These are phyloP conservation scores for Fusarium sp. DNA, from an alignment of 2,329 filamentous ascomycete species.

Conservation along the genomic window DNA sequence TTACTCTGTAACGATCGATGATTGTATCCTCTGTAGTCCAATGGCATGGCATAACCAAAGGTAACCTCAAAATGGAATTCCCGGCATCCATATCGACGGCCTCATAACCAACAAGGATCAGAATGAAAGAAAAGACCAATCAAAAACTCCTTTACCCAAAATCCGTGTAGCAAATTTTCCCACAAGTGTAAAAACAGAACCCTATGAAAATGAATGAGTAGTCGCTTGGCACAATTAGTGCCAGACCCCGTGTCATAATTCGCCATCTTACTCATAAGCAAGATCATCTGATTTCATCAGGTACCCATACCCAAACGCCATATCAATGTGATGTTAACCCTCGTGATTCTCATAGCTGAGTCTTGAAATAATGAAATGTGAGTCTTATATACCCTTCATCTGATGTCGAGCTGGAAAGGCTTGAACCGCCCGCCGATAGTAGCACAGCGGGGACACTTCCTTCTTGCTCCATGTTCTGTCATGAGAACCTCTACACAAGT, in stretches of 20 bases:
- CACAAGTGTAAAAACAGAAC: constrained; percentile 21
- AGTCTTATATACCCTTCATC: constrained; percentile 58
- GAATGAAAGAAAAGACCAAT: constrained; percentile 26
- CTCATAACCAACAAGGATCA: constrained; percentile 19
- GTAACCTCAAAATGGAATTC: constrained; percentile 5
- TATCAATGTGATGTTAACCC: constrained; percentile 39
- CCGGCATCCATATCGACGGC: constrained; percentile 19
- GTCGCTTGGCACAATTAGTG: constrained; percentile 28
- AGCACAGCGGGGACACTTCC: constrained; percentile 82
- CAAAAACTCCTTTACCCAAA: constrained; percentile 44
- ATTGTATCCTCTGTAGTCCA: constrained; percentile 27
- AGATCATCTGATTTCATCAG: constrained; percentile 39
- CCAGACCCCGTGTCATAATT: constrained; percentile 29
- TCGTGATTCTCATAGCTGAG: constrained; percentile 22
- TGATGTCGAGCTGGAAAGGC: constrained; percentile 84
- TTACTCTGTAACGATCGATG: constrained; percentile 41
- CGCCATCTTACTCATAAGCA: constrained; percentile 39
- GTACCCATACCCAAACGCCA: constrained; percentile 42
- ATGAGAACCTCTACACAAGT: constrained; percentile 86
- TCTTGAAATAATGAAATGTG: constrained; percentile 33
- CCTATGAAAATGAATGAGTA: constrained; percentile 37
- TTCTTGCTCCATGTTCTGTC: constrained; percentile 77
- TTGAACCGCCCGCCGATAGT: constrained; percentile 85
- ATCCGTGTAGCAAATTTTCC: constrained; percentile 34
- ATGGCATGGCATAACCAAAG: constrained; percentile 15